Percentiles rank a stretch among this genome's conserved stretches.
Evolutionary conservation across 768 basidiomycete genomes (phyloP).

Genomic region (Boletus vinaceobasis): DNA sequence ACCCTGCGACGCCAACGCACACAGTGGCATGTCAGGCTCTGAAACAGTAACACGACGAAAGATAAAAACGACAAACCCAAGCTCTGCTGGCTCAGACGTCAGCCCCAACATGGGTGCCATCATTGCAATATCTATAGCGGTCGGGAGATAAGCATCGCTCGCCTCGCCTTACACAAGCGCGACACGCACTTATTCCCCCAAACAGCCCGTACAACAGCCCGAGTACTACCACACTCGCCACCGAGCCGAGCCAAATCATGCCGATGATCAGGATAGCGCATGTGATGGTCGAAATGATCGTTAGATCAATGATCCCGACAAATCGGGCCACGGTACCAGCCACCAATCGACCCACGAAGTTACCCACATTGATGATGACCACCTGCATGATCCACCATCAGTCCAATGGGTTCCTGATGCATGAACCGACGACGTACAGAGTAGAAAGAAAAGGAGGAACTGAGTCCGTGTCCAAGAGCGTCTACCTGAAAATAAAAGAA

Average conservation of each 20-base stretch:
- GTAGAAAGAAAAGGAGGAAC: slow-evolving; percentile 49
- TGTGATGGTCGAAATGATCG: slow-evolving; percentile 33
- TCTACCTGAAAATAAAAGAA: slow-evolving; percentile 18
- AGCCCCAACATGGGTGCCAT: slow-evolving; percentile 45
- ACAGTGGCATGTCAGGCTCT: not conserved
- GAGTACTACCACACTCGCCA: slow-evolving; percentile 39
- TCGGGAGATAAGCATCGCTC: not conserved
- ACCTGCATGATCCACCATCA: slow-evolving; percentile 32
- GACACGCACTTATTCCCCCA: slow-evolving; percentile 40
- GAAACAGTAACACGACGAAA: not conserved
- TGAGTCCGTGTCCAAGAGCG: slow-evolving; percentile 47
- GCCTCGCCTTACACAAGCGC: not conserved
- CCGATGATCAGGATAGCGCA: slow-evolving; percentile 42
- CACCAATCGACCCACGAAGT: slow-evolving; percentile 46
- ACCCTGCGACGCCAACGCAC: slow-evolving; percentile 10
- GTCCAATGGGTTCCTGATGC: not conserved
- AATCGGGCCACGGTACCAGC: slow-evolving; percentile 38
- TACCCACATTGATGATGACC: slow-evolving; percentile 50
- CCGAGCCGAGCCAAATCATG: slow-evolving; percentile 39
- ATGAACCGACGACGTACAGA: slow-evolving; percentile 32
- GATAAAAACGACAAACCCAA: slow-evolving; percentile 36
- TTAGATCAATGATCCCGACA: slow-evolving; percentile 44
- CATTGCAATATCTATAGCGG: slow-evolving; percentile 32
- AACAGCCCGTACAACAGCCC: slow-evolving; percentile 48
- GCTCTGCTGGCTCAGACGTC: slow-evolving; percentile 47